Evolutionary conservation across 108 stramenopile genomes (phyloP).

Genomic region (Cyclotella baltica): DNA sequence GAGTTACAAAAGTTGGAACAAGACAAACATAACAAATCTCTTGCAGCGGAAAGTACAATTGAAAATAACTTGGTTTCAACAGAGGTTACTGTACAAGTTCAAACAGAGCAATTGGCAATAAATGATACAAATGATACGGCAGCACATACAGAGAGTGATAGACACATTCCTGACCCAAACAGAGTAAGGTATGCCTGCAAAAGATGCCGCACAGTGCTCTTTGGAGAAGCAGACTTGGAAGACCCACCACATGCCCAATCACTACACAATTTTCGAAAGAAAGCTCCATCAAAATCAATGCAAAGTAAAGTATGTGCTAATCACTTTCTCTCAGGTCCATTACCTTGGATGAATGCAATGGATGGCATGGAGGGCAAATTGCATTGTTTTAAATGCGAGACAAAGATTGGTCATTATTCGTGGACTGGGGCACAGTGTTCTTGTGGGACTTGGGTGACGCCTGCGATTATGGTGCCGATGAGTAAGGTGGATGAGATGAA

Average conservation of each 20-base stretch:
- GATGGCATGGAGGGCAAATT: conserved; percentile 74
- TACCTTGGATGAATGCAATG: conserved; percentile 59
- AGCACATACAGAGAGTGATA: background rate
- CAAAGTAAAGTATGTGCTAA: conserved; percentile 37
- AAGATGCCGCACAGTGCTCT: conserved; percentile 73
- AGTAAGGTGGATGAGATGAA: conserved; percentile 74
- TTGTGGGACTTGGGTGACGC: conserved; percentile 88
- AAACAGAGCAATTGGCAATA: background rate
- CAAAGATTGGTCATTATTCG: conserved; percentile 80
- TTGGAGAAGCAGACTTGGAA: conserved; percentile 70
- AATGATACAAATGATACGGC: background rate
- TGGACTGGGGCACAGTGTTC: conserved; percentile 89
- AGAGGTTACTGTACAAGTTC: background rate
- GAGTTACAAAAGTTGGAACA: conserved; percentile 10
- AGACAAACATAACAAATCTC: background rate
- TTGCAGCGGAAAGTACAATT: background rate
- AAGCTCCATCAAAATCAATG: conserved; percentile 30
- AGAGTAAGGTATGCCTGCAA: conserved; percentile 70
- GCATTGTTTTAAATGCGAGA: conserved; percentile 73
- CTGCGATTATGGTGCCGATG: conserved; percentile 79
- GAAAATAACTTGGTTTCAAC: background rate
- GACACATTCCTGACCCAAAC: conserved; percentile 35
- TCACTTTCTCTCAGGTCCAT: conserved; percentile 64
- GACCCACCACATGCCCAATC: conserved; percentile 66
- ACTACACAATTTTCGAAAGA: conserved; percentile 51